Evolutionary conservation across 768 basidiomycete species (phyloP).

Genomic region (Macrolepiota dolichaula): DNA sequence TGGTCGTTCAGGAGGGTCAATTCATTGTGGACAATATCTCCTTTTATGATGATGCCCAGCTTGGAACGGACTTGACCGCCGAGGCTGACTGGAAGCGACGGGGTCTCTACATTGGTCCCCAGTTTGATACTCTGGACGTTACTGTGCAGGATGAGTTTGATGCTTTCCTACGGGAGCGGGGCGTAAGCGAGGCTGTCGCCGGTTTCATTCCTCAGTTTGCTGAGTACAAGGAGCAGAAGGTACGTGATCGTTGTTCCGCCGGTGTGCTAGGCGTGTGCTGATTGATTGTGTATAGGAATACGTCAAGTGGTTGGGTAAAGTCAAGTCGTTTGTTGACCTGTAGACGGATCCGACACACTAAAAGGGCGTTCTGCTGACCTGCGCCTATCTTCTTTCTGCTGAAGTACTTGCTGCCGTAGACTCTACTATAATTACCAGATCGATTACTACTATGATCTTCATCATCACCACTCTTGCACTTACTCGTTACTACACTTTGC

Average conservation of each 20-base stretch:
- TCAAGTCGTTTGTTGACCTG: constrained; percentile 79
- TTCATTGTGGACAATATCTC: constrained; percentile 91
- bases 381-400: background rate
- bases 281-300: constrained; percentile 65
- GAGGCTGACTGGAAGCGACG: constrained; percentile 95
- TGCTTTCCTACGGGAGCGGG: constrained; percentile 84
- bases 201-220: constrained; percentile 87
- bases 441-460: background rate
- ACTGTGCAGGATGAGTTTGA: constrained; percentile 90
- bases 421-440: background rate
- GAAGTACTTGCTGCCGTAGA: background rate
- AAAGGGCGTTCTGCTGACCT: background rate
- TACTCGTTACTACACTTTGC: background rate
- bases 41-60: constrained; percentile 69
- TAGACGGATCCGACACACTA: constrained; percentile 22
- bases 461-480: background rate
- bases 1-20: constrained; percentile 71
- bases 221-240: constrained; percentile 91
- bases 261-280: constrained; percentile 6
- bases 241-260: constrained; percentile 28
- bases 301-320: constrained; percentile 79
- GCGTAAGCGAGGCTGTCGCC: constrained; percentile 79
- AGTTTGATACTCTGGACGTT: constrained; percentile 90
- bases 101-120: constrained; percentile 89
- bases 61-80: constrained; percentile 75